Percentiles rank a stretch among this genome's conserved stretches.
phyloP scores from a whole-genome alignment of 2,329 filamentous ascomycete species.

The Cadophora malorum region DNA sequence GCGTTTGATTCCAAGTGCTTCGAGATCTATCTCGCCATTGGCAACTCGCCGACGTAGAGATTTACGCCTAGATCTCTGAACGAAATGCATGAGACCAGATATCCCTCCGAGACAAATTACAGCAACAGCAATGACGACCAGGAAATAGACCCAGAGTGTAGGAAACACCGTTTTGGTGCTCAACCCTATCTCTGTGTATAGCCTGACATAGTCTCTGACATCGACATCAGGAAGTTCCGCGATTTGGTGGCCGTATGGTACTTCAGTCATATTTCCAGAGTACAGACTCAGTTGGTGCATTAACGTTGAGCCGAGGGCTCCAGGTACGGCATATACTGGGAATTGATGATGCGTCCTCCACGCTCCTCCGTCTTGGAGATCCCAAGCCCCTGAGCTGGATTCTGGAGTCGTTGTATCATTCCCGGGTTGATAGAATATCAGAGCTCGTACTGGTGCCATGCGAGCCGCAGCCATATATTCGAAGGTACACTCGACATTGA shows the following conservation, averaged over 20 bases:
- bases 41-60: conserved; percentile 73
- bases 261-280: conserved; percentile 73
- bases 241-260: conserved; percentile 65
- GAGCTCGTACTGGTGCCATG: conserved; percentile 63
- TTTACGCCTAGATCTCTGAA: conserved; percentile 74
- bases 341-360: conserved; percentile 77
- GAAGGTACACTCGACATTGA: conserved; percentile 72
- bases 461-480: conserved; percentile 72
- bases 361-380: conserved; percentile 68
- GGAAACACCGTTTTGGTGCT: conserved; percentile 60
- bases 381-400: conserved; percentile 70
- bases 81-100: conserved; percentile 75
- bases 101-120: conserved; percentile 70
- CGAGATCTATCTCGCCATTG: conserved; percentile 82
- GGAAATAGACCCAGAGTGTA: conserved; percentile 80
- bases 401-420: conserved; percentile 68
- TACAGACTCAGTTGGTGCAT: conserved; percentile 77
- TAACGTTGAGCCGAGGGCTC: conserved; percentile 68
- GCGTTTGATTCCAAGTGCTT: conserved; percentile 83
- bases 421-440: conserved; percentile 68
- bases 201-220: conserved; percentile 63
- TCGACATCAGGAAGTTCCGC: conserved; percentile 60
- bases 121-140: conserved; percentile 75
- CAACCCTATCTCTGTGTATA: conserved; percentile 62
- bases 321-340: conserved; percentile 83